A percentile compares a stretch with the other conserved stretches of the same genome.
Conservation (phyloP, 2,329 filamentous ascomycete species). For the Fusarium udum region DNA sequence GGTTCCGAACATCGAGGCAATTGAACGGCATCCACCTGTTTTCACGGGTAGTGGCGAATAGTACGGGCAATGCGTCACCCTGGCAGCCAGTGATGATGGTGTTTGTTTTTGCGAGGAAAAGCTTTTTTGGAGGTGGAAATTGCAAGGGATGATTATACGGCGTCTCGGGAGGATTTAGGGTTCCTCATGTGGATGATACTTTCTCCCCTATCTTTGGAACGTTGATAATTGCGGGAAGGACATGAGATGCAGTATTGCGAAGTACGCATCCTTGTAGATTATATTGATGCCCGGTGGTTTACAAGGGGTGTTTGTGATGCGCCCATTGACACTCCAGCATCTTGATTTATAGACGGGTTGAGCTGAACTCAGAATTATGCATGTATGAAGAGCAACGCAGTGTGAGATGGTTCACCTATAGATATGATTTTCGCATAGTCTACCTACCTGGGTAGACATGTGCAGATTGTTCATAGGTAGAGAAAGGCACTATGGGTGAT, state of each 20-base stretch:
- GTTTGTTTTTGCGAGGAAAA: slow-evolving; percentile 43
- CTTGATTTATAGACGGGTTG: slow-evolving; percentile 1
- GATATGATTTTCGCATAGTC: background rate
- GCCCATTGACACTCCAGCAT: slow-evolving; percentile 1
- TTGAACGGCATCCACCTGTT: slow-evolving; percentile 1
- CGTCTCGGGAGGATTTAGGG: slow-evolving; percentile 41
- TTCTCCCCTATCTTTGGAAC: slow-evolving; percentile 25
- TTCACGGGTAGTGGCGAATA: slow-evolving; percentile 2
- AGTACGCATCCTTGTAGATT: slow-evolving; percentile 33
- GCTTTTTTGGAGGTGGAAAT: slow-evolving; percentile 38
- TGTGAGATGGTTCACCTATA: background rate
- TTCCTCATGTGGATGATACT: slow-evolving; percentile 38
- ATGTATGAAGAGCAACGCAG: background rate
- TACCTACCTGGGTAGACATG: background rate
- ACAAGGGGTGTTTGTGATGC: slow-evolving; percentile 8
- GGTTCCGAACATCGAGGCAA: background rate
- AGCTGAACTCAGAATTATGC: background rate
- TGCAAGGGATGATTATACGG: slow-evolving; percentile 39
- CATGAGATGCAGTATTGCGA: slow-evolving; percentile 29
- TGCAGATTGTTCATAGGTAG: background rate
- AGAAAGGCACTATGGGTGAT: background rate
- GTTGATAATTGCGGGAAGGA: slow-evolving; percentile 36
- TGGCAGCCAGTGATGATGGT: slow-evolving; percentile 33
- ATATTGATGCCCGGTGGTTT: slow-evolving; percentile 26
- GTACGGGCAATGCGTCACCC: slow-evolving; percentile 9